Evolutionary conservation across 768 basidiomycete genomes (phyloP).

Genomic region (Suillus tomentosus): DNA sequence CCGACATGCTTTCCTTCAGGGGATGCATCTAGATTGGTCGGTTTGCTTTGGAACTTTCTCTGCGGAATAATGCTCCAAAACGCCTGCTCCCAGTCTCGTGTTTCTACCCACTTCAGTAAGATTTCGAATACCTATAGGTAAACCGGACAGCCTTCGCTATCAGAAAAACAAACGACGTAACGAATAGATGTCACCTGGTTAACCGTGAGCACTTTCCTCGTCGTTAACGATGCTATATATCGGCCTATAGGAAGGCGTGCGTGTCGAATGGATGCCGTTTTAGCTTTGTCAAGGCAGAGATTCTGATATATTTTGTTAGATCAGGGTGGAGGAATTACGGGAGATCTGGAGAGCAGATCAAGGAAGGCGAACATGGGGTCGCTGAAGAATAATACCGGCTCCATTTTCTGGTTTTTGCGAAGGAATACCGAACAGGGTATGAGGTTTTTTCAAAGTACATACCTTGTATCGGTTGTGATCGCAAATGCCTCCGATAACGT

Average conservation of each 20-base stretch:
- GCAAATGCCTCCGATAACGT: constrained; percentile 93
- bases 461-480: constrained; percentile 98
- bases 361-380: background rate
- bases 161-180: constrained; percentile 9
- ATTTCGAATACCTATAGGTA: constrained; percentile 76
- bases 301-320: constrained; percentile 50
- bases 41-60: constrained; percentile 70
- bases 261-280: constrained; percentile 69
- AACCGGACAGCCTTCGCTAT: constrained; percentile 2
- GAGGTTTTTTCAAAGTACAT: background rate
- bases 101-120: constrained; percentile 86
- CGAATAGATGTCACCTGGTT: constrained; percentile 63
- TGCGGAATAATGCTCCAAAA: constrained; percentile 89
- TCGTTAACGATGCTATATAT: constrained; percentile 79
- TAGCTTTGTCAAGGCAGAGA: constrained; percentile 87
- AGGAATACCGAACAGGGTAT: background rate
- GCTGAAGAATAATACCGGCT: background rate
- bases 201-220: constrained; percentile 95
- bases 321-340: constrained; percentile 14
- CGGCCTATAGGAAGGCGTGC: constrained; percentile 95
- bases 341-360: constrained; percentile 6
- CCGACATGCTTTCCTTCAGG: constrained; percentile 15
- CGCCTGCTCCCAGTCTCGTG: constrained; percentile 82
- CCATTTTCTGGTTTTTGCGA: background rate
- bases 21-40: constrained; percentile 25